Evolutionary conservation across 2,329 filamentous ascomycete species (phyloP).

Genomic region (Raffaelea albimanens): DNA sequence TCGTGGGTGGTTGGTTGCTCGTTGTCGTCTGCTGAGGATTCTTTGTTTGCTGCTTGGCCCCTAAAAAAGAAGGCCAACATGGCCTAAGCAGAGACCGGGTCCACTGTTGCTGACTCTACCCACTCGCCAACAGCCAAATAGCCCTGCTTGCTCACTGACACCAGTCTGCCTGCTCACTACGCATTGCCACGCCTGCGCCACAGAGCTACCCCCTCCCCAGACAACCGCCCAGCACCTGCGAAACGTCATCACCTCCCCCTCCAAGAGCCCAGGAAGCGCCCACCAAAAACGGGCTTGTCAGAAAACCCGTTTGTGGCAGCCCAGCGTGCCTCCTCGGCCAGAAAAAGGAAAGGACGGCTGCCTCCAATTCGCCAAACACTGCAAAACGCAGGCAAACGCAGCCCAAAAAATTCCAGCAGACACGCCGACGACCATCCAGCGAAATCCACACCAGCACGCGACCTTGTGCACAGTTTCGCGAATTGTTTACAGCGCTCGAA

Average conservation of each 20-base stretch:
- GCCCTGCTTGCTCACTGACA: background rate
- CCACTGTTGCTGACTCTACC: too few species aligned
- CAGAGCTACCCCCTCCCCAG: background rate
- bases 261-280: background rate
- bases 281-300: background rate
- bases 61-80: too few species aligned
- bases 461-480: background rate
- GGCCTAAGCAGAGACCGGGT: too few species aligned
- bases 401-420: background rate
- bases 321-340: too few species aligned
- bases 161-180: background rate
- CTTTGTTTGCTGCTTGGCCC: too few species aligned
- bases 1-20: too few species aligned
- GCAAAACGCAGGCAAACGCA: too few species aligned
- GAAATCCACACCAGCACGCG: background rate
- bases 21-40: too few species aligned
- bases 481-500: background rate
- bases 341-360: background rate
- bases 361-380: background rate
- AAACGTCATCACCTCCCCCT: conserved; percentile 1
- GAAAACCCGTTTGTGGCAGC: background rate
- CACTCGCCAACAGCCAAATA: background rate
- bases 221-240: background rate
- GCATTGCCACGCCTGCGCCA: conserved; percentile 4
- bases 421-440: background rate